These are phyloP conservation scores for Venustampulla echinocandica DNA, from an alignment of 495 filamentous ascomycete species.

Conservation along the genomic window DNA sequence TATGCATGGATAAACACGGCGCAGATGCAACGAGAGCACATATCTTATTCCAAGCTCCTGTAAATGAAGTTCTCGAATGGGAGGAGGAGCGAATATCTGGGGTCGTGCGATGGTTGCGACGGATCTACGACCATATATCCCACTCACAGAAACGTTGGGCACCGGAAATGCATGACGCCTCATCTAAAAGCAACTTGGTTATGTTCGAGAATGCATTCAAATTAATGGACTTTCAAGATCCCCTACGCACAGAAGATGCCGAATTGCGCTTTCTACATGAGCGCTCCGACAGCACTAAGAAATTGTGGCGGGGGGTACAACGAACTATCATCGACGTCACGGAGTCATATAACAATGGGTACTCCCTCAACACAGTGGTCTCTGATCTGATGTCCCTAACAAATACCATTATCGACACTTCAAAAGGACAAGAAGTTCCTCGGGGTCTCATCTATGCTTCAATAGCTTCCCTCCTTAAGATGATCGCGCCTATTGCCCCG, in stretches of 20 bases:
- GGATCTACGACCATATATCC: constrained; percentile 38
- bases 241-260: not conserved
- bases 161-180: not conserved
- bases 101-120: constrained; percentile 67
- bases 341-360: constrained; percentile 56
- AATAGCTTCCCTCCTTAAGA: constrained; percentile 43
- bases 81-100: constrained; percentile 76
- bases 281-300: constrained; percentile 38
- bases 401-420: constrained; percentile 47
- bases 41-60: constrained; percentile 78
- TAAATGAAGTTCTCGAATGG: constrained; percentile 78
- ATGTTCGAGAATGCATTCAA: not conserved
- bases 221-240: not conserved
- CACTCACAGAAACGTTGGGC: not conserved
- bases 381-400: constrained; percentile 75
- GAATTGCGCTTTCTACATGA: not conserved
- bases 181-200: not conserved
- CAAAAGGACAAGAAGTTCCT: not conserved
- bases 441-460: constrained; percentile 2
- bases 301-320: constrained; percentile 56
- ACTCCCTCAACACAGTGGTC: constrained; percentile 70
- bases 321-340: constrained; percentile 60
- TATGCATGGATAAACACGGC: constrained; percentile 62
- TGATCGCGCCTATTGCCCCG: constrained; percentile 71
- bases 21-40: constrained; percentile 81